A percentile compares a stretch with the other conserved stretches of the same genome.
These are phyloP conservation scores for Lactifluus echinatus DNA, from an alignment of 768 basidiomycete species.

Conservation along the genomic window DNA sequence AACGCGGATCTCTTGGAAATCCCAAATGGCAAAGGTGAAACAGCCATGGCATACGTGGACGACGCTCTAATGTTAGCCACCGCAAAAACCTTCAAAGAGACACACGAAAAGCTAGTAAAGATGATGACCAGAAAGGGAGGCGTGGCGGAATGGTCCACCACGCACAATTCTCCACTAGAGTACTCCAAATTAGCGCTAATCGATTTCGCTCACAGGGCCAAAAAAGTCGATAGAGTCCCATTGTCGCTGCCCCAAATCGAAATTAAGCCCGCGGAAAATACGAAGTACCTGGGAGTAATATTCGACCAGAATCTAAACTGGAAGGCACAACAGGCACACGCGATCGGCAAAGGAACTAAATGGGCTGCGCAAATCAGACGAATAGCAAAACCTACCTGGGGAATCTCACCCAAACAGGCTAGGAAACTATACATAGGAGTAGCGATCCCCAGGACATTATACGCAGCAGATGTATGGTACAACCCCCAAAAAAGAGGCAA, in stretches of 20 bases:
- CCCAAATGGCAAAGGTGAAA: not conserved
- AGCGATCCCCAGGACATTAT: too few species aligned
- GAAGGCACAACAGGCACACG: not conserved
- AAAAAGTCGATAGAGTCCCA: not conserved
- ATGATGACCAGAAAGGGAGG: conserved; percentile 2
- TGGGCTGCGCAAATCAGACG: too few species aligned
- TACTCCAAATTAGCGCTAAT: not conserved
- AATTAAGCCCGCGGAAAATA: fast-evolving
- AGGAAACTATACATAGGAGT: not conserved
- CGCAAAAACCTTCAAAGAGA: conserved; percentile 22
- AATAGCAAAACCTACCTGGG: not conserved
- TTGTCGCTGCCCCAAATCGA: not conserved
- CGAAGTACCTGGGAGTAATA: not conserved
- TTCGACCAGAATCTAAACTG: conserved; percentile 3
- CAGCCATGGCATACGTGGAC: not conserved
- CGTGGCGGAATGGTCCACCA: not conserved
- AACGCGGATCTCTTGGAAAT: conserved; percentile 1
- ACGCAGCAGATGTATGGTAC: too few species aligned
- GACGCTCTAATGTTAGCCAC: conserved; percentile 26
- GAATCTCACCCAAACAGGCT: not conserved
- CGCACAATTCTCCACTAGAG: too few species aligned
- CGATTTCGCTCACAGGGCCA: not conserved
- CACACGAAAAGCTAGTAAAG: not conserved
- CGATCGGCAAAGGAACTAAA: not conserved
- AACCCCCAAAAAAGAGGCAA: not conserved